These are phyloP conservation scores for Colletotrichum sp. DNA, from an alignment of 2,329 filamentous ascomycete genomes.

Conservation along the genomic window DNA sequence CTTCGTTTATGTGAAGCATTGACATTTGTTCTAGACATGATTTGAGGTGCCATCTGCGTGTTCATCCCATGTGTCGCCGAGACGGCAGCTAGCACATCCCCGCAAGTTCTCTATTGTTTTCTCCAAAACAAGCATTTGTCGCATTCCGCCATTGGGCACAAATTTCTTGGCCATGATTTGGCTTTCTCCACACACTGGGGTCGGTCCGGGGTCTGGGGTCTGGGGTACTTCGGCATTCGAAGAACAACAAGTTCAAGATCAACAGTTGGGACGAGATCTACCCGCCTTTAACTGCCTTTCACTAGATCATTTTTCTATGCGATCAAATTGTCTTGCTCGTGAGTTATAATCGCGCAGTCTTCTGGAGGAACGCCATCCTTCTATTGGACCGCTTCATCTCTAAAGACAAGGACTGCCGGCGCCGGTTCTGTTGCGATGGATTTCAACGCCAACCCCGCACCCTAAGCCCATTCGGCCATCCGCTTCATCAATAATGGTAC, in stretches of 20 bases:
- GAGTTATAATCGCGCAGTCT: not conserved
- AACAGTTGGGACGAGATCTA: not conserved
- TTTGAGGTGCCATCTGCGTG: not conserved
- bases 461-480: not conserved
- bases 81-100: not conserved
- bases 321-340: not conserved
- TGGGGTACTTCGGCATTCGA: not conserved
- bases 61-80: not conserved
- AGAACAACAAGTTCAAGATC: not conserved
- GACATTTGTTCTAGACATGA: not conserved
- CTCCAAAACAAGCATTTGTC: not conserved
- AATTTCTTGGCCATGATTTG: not conserved
- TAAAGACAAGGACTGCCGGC: not conserved
- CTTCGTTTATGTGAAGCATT: not conserved
- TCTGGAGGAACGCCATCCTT: not conserved
- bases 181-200: not conserved
- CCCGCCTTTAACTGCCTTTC: not conserved
- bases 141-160: not conserved
- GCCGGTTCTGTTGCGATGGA: not conserved
- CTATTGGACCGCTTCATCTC: not conserved
- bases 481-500: not conserved
- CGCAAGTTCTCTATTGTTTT: not conserved
- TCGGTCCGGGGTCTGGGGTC: not conserved
- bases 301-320: not conserved
- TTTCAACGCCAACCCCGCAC: not conserved